Conservation (phyloP, 257 asterid genomes). For the Plectranthus barbatus region DNA sequence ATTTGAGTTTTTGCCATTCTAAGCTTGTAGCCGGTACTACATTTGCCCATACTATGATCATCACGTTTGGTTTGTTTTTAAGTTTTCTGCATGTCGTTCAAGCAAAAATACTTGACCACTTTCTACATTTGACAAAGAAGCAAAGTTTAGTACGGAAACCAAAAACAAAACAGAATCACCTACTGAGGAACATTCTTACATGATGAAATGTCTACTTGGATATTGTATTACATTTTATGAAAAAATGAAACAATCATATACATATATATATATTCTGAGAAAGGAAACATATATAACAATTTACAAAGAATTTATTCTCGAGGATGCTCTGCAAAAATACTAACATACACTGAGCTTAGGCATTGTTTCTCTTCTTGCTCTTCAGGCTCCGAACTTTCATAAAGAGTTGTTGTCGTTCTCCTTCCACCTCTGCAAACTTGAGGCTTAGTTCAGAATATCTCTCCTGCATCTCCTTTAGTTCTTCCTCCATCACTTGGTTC, state of each 20-base stretch:
- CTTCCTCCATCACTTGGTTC: too few species aligned
- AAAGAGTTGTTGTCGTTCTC: slow-evolving; percentile 90
- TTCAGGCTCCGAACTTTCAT: slow-evolving; percentile 78
- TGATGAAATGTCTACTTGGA: slow-evolving; percentile 2
- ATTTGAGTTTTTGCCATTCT: too few species aligned
- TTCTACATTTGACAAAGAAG: slow-evolving; percentile 12
- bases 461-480: too few species aligned
- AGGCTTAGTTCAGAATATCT: slow-evolving; percentile 97
- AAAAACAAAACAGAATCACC: too few species aligned
- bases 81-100: too few species aligned
- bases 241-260: slow-evolving; percentile 19
- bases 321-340: slow-evolving; percentile 16
- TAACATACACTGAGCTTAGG: neutral
- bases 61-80: too few species aligned
- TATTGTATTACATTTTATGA: slow-evolving; percentile 22
- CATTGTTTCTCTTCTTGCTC: slow-evolving; percentile 41
- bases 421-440: slow-evolving; percentile 92
- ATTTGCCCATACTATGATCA: too few species aligned
- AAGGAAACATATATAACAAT: too few species aligned
- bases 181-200: slow-evolving; percentile 3
- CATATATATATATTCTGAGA: slow-evolving; percentile 13
- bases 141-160: slow-evolving; percentile 17
- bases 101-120: slow-evolving; percentile 10
- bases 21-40: too few species aligned
- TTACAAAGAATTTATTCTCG: too few species aligned